phyloP scores from a whole-genome alignment of 2,329 filamentous ascomycete genomes.

The Sordariomycetes sp. region DNA sequence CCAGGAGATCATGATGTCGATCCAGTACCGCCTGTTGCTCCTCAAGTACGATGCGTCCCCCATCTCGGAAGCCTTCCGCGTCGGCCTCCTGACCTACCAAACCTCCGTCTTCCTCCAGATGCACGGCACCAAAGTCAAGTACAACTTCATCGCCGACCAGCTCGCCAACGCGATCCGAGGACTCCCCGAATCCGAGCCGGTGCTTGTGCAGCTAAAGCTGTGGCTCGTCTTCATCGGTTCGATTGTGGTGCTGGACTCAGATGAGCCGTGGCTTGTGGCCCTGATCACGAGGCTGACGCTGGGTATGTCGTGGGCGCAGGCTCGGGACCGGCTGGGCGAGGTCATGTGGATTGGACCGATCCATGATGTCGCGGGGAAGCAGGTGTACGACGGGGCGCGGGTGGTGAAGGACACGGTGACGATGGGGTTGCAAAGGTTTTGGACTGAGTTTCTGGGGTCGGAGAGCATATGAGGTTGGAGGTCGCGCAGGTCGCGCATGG shows the following conservation, averaged over 20 bases:
- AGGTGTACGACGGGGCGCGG: constrained; percentile 5
- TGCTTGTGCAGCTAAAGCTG: constrained; percentile 11
- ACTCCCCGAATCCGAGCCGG: constrained; percentile 1
- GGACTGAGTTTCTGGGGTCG: not conserved
- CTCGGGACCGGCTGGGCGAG: constrained; percentile 8
- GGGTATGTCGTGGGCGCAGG: constrained; percentile 12
- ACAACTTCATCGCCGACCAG: constrained; percentile 6
- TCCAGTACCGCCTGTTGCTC: constrained; percentile 18
- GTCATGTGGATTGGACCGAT: constrained; percentile 16
- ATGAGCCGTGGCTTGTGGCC: constrained; percentile 13
- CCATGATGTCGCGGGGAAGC: constrained; percentile 11
- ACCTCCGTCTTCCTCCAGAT: constrained; percentile 16
- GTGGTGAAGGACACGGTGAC: not conserved
- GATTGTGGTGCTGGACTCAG: constrained; percentile 11
- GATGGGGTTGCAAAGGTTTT: not conserved
- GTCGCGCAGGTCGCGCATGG: too few relatives aligned
- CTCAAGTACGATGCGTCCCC: constrained; percentile 10
- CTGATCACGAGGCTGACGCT: constrained; percentile 8
- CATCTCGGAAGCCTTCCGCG: constrained; percentile 12
- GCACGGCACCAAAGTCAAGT: constrained; percentile 9
- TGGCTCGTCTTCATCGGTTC: constrained; percentile 16
- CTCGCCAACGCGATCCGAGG: constrained; percentile 8
- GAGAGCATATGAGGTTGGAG: too few relatives aligned
- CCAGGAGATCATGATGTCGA: constrained; percentile 9
- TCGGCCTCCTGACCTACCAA: constrained; percentile 19